These are phyloP conservation scores for Blastobotrys capitulatus DNA, from an alignment of 1,139 yeast species.

Conservation along the genomic window DNA sequence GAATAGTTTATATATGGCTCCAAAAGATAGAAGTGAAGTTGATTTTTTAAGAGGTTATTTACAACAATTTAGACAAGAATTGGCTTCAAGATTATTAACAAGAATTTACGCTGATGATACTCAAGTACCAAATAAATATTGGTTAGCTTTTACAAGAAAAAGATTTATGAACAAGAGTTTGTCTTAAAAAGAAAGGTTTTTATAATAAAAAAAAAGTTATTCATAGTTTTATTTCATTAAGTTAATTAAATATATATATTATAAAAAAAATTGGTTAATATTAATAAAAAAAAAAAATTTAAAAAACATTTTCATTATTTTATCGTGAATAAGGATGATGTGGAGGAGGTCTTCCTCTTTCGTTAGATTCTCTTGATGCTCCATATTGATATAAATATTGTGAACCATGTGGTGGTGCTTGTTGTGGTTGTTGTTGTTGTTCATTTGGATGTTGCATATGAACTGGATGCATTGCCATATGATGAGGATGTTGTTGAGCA, in stretches of 20 bases:
- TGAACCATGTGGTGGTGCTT: conserved; percentile 9
- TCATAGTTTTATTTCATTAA: background rate
- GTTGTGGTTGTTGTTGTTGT: conserved; percentile 11
- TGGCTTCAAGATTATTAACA: conserved; percentile 72
- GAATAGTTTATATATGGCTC: conserved; percentile 75
- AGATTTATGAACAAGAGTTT: conserved; percentile 85
- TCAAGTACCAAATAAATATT: conserved; percentile 49
- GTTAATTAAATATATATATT: no score
- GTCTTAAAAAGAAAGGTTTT: conserved; percentile 24
- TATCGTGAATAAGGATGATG: conserved; percentile 3
- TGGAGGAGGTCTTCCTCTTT: conserved; percentile 17
- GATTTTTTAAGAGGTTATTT: conserved; percentile 76
- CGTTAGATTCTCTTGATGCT: conserved; percentile 24
- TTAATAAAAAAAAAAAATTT: background rate
- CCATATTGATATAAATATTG: conserved; percentile 15
- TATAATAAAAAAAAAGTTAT: background rate
- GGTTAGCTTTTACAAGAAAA: conserved; percentile 95
- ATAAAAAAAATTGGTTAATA: background rate
- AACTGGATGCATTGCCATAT: conserved; percentile 9
- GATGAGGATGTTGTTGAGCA: conserved; percentile 3
- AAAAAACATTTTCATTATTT: background rate
- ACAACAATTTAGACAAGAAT: conserved; percentile 91
- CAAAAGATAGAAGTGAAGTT: conserved; percentile 66
- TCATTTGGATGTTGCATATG: background rate
- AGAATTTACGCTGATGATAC: conserved; percentile 54